Evolutionary conservation across 352 stramenopile genomes (phyloP), one percentile per base, ranked within the genome.

Genomic region (Peronospora destructor): DNA sequence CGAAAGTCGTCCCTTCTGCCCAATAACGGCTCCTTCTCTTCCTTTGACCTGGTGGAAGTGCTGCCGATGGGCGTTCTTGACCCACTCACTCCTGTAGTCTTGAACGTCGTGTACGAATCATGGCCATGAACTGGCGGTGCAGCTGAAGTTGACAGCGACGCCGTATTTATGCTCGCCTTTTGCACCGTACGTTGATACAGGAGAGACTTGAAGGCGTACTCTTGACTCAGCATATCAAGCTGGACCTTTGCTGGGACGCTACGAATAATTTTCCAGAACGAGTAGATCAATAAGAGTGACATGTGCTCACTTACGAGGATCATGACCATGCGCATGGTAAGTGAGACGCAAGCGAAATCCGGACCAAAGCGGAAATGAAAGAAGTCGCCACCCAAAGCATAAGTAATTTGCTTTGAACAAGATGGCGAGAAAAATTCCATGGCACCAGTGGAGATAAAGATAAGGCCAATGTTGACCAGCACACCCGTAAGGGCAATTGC

Each of bases 291-390:
- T 14, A 73, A 53, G 36, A 89, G 64, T 29, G 79, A 53, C 2
- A 78, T 23, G 42, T 91, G 77, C 51, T 91, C 81, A 39, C 61
- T 72, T 33, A 91, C 68, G 23, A 91, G 66, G 32, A 91, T 80
- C 74, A 91, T 80, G 28, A 91, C 67, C 56, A 91, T 75, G 33
- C 81, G 81, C 11, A 66, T 74, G 29, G 81, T 88, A 37, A 89
- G 60, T 8, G 76, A 84, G 56, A 86, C 84, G 60, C 80, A 91
- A 14, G 67, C 48, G 34, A 91, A 86, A 50, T 87, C 74, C 3
- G 80, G 80, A 4, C 80, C 80, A 50, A 91, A 87, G 35, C 67
- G 73, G 49, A 84, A 91, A 33, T 73, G 56, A 13, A 62, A 65
- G 17, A 79, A 85, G 54, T 90, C 66, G 14, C 59, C 61, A 9